Conservation (phyloP, 352 stramenopile genomes). For the Plasmopara viticola region DNA sequence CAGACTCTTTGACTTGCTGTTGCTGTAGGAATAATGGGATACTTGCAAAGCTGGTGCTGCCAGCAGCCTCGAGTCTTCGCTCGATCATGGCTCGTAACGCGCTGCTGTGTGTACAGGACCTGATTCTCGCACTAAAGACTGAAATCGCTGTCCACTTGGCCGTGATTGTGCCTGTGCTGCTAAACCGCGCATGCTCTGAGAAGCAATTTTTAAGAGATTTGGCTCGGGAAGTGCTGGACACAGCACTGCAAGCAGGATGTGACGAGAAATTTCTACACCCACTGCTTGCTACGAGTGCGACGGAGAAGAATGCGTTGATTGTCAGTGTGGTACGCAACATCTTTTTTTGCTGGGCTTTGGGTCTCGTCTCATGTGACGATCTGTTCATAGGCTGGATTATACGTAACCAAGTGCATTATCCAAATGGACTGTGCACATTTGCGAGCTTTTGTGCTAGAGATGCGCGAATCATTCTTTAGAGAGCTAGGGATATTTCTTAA, state of each 20-base stretch:
- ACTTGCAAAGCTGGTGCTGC: conserved; percentile 37
- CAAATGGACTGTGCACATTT: conserved; percentile 36
- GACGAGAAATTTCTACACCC: conserved; percentile 29
- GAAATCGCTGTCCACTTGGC: conserved; percentile 31
- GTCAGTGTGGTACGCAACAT: conserved; percentile 35
- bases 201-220: conserved; percentile 75
- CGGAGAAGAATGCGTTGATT: conserved; percentile 45
- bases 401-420: conserved; percentile 45
- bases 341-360: background rate
- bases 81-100: conserved; percentile 63
- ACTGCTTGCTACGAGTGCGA: conserved; percentile 24
- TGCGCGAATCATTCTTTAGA: conserved; percentile 38
- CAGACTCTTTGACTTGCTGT: conserved; percentile 5
- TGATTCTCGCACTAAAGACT: conserved; percentile 29
- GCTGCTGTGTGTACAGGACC: conserved; percentile 57
- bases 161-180: conserved; percentile 41
- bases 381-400: conserved; percentile 32
- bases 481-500: conserved; percentile 54
- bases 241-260: conserved; percentile 20
- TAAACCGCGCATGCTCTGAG: conserved; percentile 50
- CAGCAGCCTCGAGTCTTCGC: conserved; percentile 49
- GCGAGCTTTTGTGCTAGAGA: conserved; percentile 36
- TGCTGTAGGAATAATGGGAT: conserved; percentile 20
- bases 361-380: background rate
- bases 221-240: conserved; percentile 43